These are phyloP conservation scores for Cadophora gregata DNA, from an alignment of 2,329 filamentous ascomycete species.

Conservation along the genomic window DNA sequence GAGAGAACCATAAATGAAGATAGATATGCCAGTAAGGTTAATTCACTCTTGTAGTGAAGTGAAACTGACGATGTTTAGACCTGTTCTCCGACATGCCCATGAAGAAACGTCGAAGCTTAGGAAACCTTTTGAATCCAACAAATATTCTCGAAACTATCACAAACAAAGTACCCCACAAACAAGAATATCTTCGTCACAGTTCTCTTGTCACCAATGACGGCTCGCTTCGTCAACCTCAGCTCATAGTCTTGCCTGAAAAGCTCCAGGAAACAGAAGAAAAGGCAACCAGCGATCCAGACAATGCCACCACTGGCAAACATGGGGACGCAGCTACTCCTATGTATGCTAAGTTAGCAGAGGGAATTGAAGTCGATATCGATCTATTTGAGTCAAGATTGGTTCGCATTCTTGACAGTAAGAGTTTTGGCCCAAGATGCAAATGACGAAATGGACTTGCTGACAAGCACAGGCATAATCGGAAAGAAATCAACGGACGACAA, in stretches of 20 bases:
- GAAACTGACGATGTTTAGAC: constrained; percentile 11
- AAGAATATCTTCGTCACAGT: neutral
- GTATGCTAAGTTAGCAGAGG: neutral
- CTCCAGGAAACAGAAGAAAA: neutral
- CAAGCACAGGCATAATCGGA: neutral
- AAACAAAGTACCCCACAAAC: constrained; percentile 28
- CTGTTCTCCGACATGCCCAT: constrained; percentile 12
- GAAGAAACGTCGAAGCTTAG: constrained; percentile 37
- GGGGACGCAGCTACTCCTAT: neutral
- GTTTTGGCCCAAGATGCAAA: no score
- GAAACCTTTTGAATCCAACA: constrained; percentile 17
- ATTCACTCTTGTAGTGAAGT: neutral
- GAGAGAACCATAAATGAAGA: neutral
- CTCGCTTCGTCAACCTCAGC: neutral
- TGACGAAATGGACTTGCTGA: neutral
- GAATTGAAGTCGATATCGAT: constrained; percentile 19
- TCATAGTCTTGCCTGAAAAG: neutral
- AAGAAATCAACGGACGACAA: neutral
- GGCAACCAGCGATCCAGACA: neutral
- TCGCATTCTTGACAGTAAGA: constrained; percentile 20
- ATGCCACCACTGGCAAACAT: neutral
- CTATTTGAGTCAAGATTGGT: constrained; percentile 13
- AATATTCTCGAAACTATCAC: constrained; percentile 36
- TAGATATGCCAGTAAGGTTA: constrained; percentile 10
- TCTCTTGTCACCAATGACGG: neutral